phyloP scores from a whole-genome alignment of 768 basidiomycete genomes.

The Pleurotus eryngii region DNA sequence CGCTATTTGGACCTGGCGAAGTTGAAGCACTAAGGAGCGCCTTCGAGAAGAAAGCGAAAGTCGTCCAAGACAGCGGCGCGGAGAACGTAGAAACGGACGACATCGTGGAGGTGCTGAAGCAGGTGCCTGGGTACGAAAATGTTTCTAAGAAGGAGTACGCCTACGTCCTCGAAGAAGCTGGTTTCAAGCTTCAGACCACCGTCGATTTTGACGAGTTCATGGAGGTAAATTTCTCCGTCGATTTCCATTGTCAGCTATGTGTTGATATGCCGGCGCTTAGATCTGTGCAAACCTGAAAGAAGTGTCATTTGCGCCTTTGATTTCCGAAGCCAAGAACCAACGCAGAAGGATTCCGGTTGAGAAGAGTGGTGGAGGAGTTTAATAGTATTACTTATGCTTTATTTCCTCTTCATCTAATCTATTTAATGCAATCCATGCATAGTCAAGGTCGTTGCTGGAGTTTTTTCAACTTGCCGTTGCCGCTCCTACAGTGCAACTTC shows the following conservation, averaged over 20 bases:
- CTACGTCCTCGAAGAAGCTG: conserved; percentile 76
- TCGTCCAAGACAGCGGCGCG: conserved; percentile 10
- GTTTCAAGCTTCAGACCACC: conserved; percentile 50
- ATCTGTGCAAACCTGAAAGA: conserved; percentile 75
- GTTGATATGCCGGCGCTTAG: conserved; percentile 28
- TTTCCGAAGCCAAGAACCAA: conserved; percentile 17
- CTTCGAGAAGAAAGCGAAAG: conserved; percentile 31
- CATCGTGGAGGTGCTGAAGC: conserved; percentile 40
- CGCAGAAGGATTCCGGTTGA: conserved; percentile 48
- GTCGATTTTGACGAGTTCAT: conserved; percentile 85
- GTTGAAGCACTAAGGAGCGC: conserved; percentile 34
- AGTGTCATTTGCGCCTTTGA: conserved; percentile 43
- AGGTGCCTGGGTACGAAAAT: conserved; percentile 55
- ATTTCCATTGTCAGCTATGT: not conserved
- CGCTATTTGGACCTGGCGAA: conserved; percentile 45
- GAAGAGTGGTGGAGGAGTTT: conserved; percentile 55
- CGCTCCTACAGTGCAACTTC: too few relatives aligned
- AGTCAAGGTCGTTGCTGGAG: too few relatives aligned
- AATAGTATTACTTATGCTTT: conserved; percentile 8
- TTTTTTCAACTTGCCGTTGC: too few relatives aligned
- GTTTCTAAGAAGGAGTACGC: conserved; percentile 61
- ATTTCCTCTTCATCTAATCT: too few relatives aligned
- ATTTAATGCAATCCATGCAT: too few relatives aligned
- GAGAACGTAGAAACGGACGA: conserved; percentile 37
- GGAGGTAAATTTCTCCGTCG: conserved; percentile 52